A percentile compares a stretch with the other conserved stretches of the same genome.
Conservation (phyloP, 1,284 basidiomycete genomes). For the Heterobasidion parviporum region DNA sequence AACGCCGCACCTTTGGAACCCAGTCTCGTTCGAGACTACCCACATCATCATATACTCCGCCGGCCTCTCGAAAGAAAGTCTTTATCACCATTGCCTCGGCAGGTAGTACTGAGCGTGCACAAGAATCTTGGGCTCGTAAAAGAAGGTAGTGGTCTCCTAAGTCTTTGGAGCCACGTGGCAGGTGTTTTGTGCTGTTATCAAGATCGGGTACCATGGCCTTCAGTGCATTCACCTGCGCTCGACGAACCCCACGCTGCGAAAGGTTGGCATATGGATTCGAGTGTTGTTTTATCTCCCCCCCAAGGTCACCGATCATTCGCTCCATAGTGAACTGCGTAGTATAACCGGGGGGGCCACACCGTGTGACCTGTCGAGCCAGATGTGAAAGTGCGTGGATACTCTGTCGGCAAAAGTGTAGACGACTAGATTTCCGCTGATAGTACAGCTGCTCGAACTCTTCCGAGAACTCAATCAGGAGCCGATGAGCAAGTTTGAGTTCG, state of each 20-base stretch:
- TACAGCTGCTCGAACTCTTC: not conserved
- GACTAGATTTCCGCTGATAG: not conserved
- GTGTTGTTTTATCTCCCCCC: conserved; percentile 10
- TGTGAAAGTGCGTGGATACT: not conserved
- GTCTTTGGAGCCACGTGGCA: not conserved
- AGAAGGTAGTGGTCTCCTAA: conserved; percentile 9
- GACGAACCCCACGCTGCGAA: conserved; percentile 6
- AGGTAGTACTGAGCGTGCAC: not conserved
- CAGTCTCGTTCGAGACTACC: no score
- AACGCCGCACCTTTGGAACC: conserved; percentile 6
- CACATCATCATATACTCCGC: not conserved
- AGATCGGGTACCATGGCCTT: conserved; percentile 13
- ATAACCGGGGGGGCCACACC: not conserved
- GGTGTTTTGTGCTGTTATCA: not conserved
- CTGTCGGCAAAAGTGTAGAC: not conserved
- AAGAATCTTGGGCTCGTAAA: conserved; percentile 5
- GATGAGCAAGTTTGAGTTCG: conserved; percentile 6
- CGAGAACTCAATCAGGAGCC: conserved; percentile 4
- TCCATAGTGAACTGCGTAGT: conserved; percentile 9
- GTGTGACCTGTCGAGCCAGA: not conserved
- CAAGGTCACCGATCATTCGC: conserved; percentile 7
- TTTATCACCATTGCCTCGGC: not conserved
- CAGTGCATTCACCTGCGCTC: conserved; percentile 12
- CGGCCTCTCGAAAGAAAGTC: not conserved
- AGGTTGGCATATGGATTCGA: conserved; percentile 17